These are phyloP conservation scores for Suillus lakei DNA, from an alignment of 768 basidiomycete species.

Conservation along the genomic window DNA sequence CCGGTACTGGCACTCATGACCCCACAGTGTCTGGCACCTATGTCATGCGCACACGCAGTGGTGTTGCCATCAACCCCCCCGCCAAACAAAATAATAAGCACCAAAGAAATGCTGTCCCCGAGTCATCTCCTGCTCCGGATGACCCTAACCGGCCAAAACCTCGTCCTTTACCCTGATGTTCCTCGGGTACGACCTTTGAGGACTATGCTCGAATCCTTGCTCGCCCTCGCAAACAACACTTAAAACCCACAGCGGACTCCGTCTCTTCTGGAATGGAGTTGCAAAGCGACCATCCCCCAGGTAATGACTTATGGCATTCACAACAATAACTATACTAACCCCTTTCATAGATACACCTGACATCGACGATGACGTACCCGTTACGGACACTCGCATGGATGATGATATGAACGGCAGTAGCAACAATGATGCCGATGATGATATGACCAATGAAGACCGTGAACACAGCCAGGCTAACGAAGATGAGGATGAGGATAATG, in stretches of 20 bases:
- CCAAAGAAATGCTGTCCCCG: neutral
- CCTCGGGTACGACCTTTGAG: neutral
- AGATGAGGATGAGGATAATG: neutral
- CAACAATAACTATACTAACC: neutral
- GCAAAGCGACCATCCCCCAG: neutral
- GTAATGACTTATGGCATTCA: neutral
- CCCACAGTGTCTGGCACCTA: neutral
- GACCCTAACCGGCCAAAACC: neutral
- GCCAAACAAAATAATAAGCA: neutral
- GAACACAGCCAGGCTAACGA: no score
- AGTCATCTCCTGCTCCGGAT: neutral
- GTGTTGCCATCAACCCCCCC: neutral
- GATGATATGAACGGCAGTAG: neutral
- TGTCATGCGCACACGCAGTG: neutral
- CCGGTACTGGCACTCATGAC: neutral
- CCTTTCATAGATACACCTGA: neutral
- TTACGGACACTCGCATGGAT: neutral
- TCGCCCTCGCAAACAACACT: neutral
- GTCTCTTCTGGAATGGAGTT: neutral
- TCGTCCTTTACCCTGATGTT: neutral
- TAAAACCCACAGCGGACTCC: neutral
- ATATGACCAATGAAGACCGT: neutral
- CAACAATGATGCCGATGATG: neutral
- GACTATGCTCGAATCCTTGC: neutral
- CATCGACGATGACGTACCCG: neutral